Base-by-base conservation (phyloP, 1,284 basidiomycete species). In the Hortiboletus rubellus region DNA sequence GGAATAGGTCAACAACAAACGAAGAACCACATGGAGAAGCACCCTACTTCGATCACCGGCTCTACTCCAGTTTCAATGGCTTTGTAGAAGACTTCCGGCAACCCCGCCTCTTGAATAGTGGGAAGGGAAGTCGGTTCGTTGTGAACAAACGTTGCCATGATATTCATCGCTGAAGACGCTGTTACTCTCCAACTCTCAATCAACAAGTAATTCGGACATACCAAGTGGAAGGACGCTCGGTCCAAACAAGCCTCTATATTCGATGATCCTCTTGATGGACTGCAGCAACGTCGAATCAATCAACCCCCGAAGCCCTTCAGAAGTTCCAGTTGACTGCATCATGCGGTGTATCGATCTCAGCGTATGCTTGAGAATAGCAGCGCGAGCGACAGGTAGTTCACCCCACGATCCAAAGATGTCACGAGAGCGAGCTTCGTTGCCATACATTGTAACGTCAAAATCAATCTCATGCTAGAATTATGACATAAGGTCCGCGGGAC, bases 121-220 rank as follows among this genome's bases (percentile, higher is more conserved):
- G 85, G 78, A 55, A 99, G 79, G 14, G 94, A 97, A 0, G 96
- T 98, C 11, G 97, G 97, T 75, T 99, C 97, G 67, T 98, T 99
- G 79, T 99, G 96, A 17, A 99, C 89, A 72, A 99, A 98, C 0
- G 95, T 96, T 7, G 96, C 89, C 89, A 98, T 95, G 71, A 98
- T 92, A 74, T 96, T 96, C 79, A 98, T 94, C 2, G 94, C 94
- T 92, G 67, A 18, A 52, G 18, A 24, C 7, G 17, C 2, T 27
- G 46, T 64, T 57, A 67, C 30, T 52, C 22, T 53, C n/a, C 36
- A 22, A 24, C 4, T 45, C 18, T 42, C 36, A 5, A 53, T 41
- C 7, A 49, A 27, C 24, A 43, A 50, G 17, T 7, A 36, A 53
- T 49, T 38, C 38, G 10, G 52, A 52, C 50, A 50, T 72, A 92